Evolutionary conservation across 495 filamentous ascomycete species (phyloP).

Genomic region (Margaritispora aquatica): DNA sequence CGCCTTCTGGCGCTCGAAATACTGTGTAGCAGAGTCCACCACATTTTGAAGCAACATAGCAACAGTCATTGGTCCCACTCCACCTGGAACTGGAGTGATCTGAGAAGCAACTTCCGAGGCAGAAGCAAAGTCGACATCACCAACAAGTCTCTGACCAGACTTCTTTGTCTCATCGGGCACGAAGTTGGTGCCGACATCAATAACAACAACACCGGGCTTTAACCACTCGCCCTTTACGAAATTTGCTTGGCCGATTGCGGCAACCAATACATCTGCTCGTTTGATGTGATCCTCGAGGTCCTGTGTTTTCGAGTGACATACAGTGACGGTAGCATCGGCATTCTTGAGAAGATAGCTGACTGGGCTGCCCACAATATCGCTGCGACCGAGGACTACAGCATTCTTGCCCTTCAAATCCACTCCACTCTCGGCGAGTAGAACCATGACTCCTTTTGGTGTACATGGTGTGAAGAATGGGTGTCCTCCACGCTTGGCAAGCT

Average conservation of each 20-base stretch:
- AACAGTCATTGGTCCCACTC: slow-evolving; percentile 97
- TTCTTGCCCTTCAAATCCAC: slow-evolving; percentile 83
- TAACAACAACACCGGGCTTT: slow-evolving; percentile 88
- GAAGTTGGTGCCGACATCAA: slow-evolving; percentile 97
- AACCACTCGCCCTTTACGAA: slow-evolving; percentile 94
- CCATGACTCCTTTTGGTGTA: slow-evolving; percentile 96
- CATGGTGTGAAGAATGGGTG: slow-evolving; percentile 84
- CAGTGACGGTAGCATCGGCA: slow-evolving; percentile 91
- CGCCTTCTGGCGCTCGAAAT: slow-evolving; percentile 75
- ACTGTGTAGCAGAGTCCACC: slow-evolving; percentile 70
- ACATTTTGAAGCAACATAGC: slow-evolving; percentile 97
- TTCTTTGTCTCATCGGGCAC: slow-evolving; percentile 91
- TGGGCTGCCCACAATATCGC: slow-evolving; percentile 94
- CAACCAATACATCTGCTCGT: slow-evolving; percentile 82
- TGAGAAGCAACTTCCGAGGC: slow-evolving; percentile 83
- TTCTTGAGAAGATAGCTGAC: slow-evolving; percentile 93
- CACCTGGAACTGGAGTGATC: slow-evolving; percentile 94
- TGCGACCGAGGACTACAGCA: slow-evolving; percentile 89
- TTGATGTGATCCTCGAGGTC: slow-evolving; percentile 68
- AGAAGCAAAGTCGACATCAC: slow-evolving; percentile 89
- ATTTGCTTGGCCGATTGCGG: slow-evolving; percentile 80
- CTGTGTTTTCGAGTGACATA: slow-evolving; percentile 86
- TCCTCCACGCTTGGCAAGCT: slow-evolving; percentile 90
- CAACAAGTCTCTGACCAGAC: slow-evolving; percentile 87
- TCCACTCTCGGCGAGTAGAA: slow-evolving; percentile 74